Conservation (phyloP, 371 early-diverging fungal species). For the Rhizomucor miehei region DNA sequence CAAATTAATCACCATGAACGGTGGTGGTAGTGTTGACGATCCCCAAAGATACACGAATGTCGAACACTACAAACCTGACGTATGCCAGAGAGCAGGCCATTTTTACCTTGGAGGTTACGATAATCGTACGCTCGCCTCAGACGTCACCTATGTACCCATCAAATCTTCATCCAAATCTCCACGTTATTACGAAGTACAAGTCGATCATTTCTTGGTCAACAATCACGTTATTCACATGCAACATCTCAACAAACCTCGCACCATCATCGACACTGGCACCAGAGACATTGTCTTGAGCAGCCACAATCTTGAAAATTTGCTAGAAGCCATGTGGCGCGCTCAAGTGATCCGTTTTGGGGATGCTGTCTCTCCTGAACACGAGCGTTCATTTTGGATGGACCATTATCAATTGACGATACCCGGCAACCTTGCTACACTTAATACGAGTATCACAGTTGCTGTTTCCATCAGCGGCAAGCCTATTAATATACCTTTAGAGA, state of each 20-base stretch:
- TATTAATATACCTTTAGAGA: slow-evolving; percentile 9
- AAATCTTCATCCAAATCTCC: slow-evolving; percentile 12
- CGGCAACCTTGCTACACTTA: slow-evolving; percentile 3
- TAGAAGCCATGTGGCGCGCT: slow-evolving; percentile 27
- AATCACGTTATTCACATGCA: slow-evolving; percentile 19
- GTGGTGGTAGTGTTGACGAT: too few relatives aligned
- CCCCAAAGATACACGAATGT: background rate
- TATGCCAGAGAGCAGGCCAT: slow-evolving; percentile 6
- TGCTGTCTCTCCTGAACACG: slow-evolving; percentile 11
- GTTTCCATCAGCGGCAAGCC: slow-evolving; percentile 8
- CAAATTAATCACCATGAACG: background rate
- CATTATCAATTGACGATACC: slow-evolving; percentile 11
- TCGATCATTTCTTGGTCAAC: slow-evolving; percentile 37
- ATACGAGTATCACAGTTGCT: slow-evolving; percentile 2
- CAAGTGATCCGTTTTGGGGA: slow-evolving; percentile 10
- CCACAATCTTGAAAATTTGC: slow-evolving; percentile 29
- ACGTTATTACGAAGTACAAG: slow-evolving; percentile 33
- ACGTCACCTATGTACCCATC: slow-evolving; percentile 9
- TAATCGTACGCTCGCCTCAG: background rate
- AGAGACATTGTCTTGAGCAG: slow-evolving; percentile 28
- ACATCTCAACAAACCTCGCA: slow-evolving; percentile 28
- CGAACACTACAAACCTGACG: background rate
- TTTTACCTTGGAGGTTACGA: slow-evolving; percentile 18
- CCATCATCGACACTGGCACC: slow-evolving; percentile 39
- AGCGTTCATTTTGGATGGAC: slow-evolving; percentile 18